Evolutionary conservation across 2,329 filamentous ascomycete genomes (phyloP), one percentile per base, ranked within the genome.

Genomic region (Lachnellula arida): DNA sequence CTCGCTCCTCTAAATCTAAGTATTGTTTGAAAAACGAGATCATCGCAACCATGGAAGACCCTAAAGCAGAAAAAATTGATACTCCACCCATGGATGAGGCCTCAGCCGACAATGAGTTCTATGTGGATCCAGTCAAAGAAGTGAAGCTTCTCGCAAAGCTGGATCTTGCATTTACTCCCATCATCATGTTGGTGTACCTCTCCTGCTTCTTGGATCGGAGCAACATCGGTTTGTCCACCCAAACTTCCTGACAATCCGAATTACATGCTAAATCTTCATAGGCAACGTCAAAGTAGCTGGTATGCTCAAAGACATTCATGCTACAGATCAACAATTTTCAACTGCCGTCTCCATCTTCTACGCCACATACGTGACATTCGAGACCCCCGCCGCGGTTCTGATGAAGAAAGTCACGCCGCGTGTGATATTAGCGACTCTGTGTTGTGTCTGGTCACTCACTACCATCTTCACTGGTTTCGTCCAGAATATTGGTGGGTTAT

Each of bases 101-200:
- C 28, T 49, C 46, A 32, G 28, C 46, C 25, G 28, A 32, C 7
- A 9, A 49, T 35, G 46, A 39, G 32, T 34, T 49, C 17, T 60
- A 59, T 23, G 55, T 80, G 17, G 77, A 80, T 57, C 70, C 72
- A 1, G 70, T 64, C 19, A 75, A 74, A 52, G 78, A 80, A 63
- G 69, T 65, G 49, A 75, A 71, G 53, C 67, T 81, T 2, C 71
- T 81, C 5, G 65, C 70, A 19, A 80, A 80, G 56, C 67, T 81
- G 11, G 78, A 81, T 53, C 46, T 74, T 3, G 72, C 72, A 3
- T 75, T 81, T 50, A 73, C 75, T 4, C 78, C 78, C 0, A 75
- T 82, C 53, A 78, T 83, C 56, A 81, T 80, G 74, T 67, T 81
- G 47, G 73, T 82, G 4, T 84, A 81, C 58, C 63, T 84, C 19